phyloP scores from a whole-genome alignment of 2,329 filamentous ascomycete genomes.

The Zymoseptoria tritici region DNA sequence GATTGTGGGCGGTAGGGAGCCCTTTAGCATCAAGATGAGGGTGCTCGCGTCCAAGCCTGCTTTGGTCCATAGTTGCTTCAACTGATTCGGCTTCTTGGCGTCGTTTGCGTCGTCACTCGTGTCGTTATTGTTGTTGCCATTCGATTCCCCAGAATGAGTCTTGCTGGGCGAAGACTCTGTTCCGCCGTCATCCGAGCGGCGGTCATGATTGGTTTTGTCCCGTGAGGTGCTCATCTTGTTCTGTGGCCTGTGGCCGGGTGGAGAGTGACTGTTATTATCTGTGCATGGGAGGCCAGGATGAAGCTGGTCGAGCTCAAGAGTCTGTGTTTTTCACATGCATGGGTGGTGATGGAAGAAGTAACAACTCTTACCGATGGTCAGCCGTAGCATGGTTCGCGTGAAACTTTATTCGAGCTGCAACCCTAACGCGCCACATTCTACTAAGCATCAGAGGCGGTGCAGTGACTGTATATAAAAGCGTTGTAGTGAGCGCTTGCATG shows the following conservation, averaged over 20 bases:
- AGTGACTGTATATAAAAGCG: no score
- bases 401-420: neutral
- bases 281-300: neutral
- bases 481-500: neutral
- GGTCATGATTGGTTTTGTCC: neutral
- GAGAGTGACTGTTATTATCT: neutral
- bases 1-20: slow-evolving; percentile 29
- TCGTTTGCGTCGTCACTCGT: neutral
- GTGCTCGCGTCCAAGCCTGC: slow-evolving; percentile 26
- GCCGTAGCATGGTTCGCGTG: neutral
- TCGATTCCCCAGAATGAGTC: neutral
- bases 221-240: neutral
- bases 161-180: neutral
- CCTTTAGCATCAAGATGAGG: slow-evolving; percentile 29
- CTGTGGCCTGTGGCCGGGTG: neutral
- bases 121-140: neutral
- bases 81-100: slow-evolving; percentile 15
- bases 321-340: neutral
- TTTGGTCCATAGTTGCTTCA: slow-evolving; percentile 25
- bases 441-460: neutral
- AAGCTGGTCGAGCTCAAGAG: neutral
- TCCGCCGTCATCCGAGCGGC: neutral
- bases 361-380: neutral
- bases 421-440: neutral
- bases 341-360: neutral